Percentiles rank a stretch among this genome's conserved stretches.
These are phyloP conservation scores for Sclerotinia borealis DNA, from an alignment of 2,329 filamentous ascomycete species.

Conservation along the genomic window DNA sequence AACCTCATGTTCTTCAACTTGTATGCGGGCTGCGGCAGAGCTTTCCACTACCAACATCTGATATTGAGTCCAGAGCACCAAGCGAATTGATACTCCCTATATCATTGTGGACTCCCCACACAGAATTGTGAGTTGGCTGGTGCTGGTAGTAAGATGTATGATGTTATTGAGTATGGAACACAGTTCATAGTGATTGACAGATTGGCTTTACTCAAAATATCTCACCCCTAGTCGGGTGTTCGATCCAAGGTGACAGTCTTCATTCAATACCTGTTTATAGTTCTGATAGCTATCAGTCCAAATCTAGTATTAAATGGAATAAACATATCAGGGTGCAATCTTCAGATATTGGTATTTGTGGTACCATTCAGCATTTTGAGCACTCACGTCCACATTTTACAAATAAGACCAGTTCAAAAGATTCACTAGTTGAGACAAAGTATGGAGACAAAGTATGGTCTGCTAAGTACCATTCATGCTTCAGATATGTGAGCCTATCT, in stretches of 20 bases:
- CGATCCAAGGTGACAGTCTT: neutral
- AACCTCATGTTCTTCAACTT: too few species aligned
- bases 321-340: neutral
- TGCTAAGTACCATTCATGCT: neutral
- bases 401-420: neutral
- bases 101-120: neutral
- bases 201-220: neutral
- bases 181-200: neutral
- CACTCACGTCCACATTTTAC: too few species aligned
- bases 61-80: neutral
- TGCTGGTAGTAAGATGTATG: neutral
- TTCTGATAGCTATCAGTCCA: too few species aligned
- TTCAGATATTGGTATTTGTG: neutral
- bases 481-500: neutral
- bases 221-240: too few species aligned
- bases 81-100: neutral
- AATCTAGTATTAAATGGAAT: too few species aligned
- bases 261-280: too few species aligned
- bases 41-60: fast-evolving
- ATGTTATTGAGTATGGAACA: neutral
- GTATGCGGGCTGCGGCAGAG: neutral
- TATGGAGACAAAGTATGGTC: neutral
- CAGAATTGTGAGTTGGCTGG: too few species aligned
- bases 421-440: neutral
- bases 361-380: too few species aligned